Conservation (phyloP, 345 rosid genomes). For the Clausena lansium region DNA sequence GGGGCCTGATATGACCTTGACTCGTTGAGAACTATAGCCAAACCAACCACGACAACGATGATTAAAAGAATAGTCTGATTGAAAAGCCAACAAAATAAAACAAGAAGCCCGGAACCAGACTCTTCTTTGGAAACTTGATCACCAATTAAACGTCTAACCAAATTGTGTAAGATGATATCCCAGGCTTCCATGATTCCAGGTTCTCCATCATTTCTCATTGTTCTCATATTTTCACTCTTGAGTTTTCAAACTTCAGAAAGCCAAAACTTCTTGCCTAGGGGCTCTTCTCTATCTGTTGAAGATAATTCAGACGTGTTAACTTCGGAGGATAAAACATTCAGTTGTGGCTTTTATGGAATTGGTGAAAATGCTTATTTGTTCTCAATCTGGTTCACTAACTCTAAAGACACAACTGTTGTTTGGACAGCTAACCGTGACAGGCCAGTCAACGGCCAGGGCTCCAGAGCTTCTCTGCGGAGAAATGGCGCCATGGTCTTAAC, state of each 20-base stretch:
- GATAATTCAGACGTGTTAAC: constrained; percentile 19
- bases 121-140: no score
- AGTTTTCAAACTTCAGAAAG: constrained; percentile 8
- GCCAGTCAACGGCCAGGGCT: constrained; percentile 45
- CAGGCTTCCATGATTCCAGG: neutral
- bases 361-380: constrained; percentile 46
- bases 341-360: constrained; percentile 39
- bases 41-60: no score
- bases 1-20: no score
- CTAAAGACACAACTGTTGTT: constrained; percentile 30
- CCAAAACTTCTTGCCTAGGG: constrained; percentile 13
- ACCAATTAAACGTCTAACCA: no score
- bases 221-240: constrained; percentile 12
- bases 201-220: neutral
- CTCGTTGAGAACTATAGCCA: no score
- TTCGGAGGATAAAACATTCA: constrained; percentile 35
- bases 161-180: neutral
- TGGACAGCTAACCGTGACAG: constrained; percentile 48
- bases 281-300: constrained; percentile 33
- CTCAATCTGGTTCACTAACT: constrained; percentile 40
- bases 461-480: constrained; percentile 26
- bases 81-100: no score
- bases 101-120: no score
- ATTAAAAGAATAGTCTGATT: no score
- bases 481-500: constrained; percentile 36